phyloP scores from a whole-genome alignment of 306 rosid genomes.

The Gynostemma pentaphyllum region DNA sequence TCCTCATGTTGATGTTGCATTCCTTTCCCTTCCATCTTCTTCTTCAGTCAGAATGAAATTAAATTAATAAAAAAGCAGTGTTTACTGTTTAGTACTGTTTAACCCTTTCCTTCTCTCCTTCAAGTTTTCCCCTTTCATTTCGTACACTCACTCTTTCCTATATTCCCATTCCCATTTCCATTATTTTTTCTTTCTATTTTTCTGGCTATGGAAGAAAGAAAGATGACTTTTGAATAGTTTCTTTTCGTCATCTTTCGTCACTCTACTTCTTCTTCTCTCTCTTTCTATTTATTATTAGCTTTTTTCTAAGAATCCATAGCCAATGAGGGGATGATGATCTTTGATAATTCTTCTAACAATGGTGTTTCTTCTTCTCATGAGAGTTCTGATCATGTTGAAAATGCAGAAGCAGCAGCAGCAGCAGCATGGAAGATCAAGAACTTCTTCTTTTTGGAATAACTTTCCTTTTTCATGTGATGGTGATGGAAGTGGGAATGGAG shows the following conservation, averaged over 20 bases:
- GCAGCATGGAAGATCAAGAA: too few relatives aligned
- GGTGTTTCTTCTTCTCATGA: slow-evolving; percentile 44
- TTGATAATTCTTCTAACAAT: too few relatives aligned
- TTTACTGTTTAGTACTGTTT: slow-evolving; percentile 8
- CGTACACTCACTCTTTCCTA: slow-evolving; percentile 14
- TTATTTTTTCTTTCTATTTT: not conserved
- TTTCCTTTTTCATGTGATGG: slow-evolving; percentile 32
- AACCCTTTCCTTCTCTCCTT: too few relatives aligned
- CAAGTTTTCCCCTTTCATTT: not conserved
- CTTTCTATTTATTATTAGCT: too few relatives aligned
- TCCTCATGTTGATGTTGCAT: not conserved
- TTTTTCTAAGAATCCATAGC: too few relatives aligned
- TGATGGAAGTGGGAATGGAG: slow-evolving; percentile 30
- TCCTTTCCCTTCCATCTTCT: too few relatives aligned
- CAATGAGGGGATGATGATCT: slow-evolving; percentile 44
- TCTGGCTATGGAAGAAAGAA: too few relatives aligned
- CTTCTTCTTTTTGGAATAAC: slow-evolving; percentile 41
- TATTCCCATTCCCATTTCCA: slow-evolving; percentile 1
- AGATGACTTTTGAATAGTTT: not conserved
- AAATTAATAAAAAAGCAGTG: too few relatives aligned
- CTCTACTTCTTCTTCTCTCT: too few relatives aligned
- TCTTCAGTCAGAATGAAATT: not conserved
- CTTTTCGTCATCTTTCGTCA: not conserved
- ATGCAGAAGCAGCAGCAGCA: slow-evolving; percentile 28
- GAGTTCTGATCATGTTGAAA: slow-evolving; percentile 22